These are phyloP conservation scores for Plectranthus barbatus DNA, from an alignment of 257 asterid genomes.

Conservation along the genomic window DNA sequence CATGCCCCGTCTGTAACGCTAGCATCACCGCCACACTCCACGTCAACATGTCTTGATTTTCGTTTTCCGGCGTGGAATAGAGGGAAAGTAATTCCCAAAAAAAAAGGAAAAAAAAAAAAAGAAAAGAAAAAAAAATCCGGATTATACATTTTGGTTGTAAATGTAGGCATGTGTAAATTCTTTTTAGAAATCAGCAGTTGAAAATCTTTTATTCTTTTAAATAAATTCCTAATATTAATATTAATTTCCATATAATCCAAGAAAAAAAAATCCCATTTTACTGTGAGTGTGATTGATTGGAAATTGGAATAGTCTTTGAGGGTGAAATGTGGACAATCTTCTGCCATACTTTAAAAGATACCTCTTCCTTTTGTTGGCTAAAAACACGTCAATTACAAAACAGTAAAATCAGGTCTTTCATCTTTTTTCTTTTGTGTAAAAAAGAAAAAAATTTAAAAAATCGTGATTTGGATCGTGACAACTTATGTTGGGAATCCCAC, in stretches of 20 bases:
- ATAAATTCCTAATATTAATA: not conserved
- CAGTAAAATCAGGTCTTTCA: not conserved
- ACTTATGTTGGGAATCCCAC: slow-evolving; percentile 29
- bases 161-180: slow-evolving; percentile 31
- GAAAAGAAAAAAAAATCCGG: not conserved
- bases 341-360: slow-evolving; percentile 10
- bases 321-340: slow-evolving; percentile 11
- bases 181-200: slow-evolving; percentile 8
- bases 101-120: no score
- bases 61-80: not conserved
- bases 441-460: no score
- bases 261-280: no score
- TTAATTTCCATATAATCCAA: not conserved
- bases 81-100: not conserved
- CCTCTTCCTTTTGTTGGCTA: slow-evolving; percentile 25
- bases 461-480: slow-evolving; percentile 16
- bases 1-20: slow-evolving; percentile 66
- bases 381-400: slow-evolving; percentile 22
- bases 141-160: slow-evolving; percentile 11
- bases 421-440: not conserved
- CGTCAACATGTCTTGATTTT: slow-evolving; percentile 41
- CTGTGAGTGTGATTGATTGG: not conserved
- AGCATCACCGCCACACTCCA: slow-evolving; percentile 69
- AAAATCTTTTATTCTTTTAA: slow-evolving; percentile 37
- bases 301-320: not conserved